Conservation (phyloP, 768 basidiomycete genomes). For the Boletus reticulatus region DNA sequence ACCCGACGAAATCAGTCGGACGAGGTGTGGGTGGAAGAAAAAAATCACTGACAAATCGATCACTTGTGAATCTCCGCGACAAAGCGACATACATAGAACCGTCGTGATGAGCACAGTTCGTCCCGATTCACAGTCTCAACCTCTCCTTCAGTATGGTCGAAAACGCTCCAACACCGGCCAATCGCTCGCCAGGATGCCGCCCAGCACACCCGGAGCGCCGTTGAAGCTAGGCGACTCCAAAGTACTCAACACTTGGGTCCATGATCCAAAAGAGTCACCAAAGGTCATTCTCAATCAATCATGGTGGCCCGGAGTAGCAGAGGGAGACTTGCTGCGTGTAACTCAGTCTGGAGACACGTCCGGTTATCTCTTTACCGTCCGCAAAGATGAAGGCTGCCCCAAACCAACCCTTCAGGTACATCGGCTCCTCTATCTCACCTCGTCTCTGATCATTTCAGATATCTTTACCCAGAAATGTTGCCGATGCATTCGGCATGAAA, state of each 20-base stretch:
- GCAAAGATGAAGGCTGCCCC: constrained; percentile 56
- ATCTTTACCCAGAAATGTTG: constrained; percentile 69
- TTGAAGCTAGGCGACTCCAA: constrained; percentile 63
- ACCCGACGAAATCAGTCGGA: too few species aligned
- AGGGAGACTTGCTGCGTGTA: constrained; percentile 72
- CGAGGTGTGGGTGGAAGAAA: neutral
- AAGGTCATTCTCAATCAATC: constrained; percentile 68
- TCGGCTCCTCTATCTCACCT: neutral
- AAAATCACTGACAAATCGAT: neutral
- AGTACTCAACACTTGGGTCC: constrained; percentile 70
- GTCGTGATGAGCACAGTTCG: constrained; percentile 54
- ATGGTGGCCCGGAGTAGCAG: constrained; percentile 74
- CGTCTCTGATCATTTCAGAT: constrained; percentile 43
- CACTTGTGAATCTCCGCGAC: too few species aligned
- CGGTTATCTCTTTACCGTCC: constrained; percentile 64
- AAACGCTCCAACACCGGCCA: constrained; percentile 76
- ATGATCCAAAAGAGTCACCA: constrained; percentile 60
- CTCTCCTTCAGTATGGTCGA: constrained; percentile 48
- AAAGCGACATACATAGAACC: neutral
- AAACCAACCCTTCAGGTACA: constrained; percentile 67
- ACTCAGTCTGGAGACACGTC: constrained; percentile 40
- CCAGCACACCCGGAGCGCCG: constrained; percentile 31
- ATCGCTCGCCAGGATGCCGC: constrained; percentile 53
- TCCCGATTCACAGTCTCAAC: constrained; percentile 54
- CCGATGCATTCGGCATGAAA: constrained; percentile 66